Conservation (phyloP, 2,329 filamentous ascomycete genomes). For the Pseudofabraea citricarpa region DNA sequence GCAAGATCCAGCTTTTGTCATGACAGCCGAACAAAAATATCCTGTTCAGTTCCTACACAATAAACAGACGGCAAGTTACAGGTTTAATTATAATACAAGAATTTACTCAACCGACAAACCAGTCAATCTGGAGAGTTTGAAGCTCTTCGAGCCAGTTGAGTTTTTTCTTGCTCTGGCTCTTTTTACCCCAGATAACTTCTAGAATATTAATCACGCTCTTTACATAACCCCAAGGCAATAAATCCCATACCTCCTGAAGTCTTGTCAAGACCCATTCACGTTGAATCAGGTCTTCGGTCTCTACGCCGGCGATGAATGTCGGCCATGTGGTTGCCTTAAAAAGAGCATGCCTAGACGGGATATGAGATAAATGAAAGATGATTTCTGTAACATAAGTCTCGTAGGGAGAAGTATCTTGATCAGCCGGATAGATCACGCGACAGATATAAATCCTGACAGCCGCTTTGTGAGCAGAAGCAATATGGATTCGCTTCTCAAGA, state of each 20-base stretch:
- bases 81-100: no score
- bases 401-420: background rate
- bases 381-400: background rate
- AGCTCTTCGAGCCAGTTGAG: no score
- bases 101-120: no score
- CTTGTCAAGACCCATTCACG: background rate
- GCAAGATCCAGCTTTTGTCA: no score
- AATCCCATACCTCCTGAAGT: background rate
- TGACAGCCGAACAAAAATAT: no score
- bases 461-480: background rate
- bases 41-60: no score
- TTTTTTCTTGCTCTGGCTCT: background rate
- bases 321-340: background rate
- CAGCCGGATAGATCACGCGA: background rate
- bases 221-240: background rate
- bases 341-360: background rate
- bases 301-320: background rate
- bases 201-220: background rate
- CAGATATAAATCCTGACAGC: background rate
- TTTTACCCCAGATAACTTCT: background rate
- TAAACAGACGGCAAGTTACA: no score
- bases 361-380: background rate
- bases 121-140: no score
- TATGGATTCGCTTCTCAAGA: background rate
- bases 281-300: background rate